phyloP scores from a whole-genome alignment of 306 rosid species.

The Dicorynia guianensis region DNA sequence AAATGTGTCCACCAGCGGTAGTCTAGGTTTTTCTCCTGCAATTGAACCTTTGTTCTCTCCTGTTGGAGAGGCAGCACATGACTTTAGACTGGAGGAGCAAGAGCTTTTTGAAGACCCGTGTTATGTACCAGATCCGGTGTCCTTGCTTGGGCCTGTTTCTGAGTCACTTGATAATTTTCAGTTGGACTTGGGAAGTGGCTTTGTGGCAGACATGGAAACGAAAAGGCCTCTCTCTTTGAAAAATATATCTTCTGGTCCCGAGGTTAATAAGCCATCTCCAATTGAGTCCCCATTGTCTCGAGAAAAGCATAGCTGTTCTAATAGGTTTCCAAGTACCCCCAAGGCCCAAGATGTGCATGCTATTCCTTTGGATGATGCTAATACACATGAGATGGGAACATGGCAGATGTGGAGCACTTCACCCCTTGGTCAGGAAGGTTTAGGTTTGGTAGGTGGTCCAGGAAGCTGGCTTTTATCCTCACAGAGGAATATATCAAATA shows the following conservation, averaged over 20 bases:
- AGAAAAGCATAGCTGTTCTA: constrained; percentile 73
- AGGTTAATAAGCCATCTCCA: constrained; percentile 84
- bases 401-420: constrained; percentile 98
- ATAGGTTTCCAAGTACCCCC: constrained; percentile 57
- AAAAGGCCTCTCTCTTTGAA: constrained; percentile 65
- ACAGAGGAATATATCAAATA: constrained; percentile 66
- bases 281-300: constrained; percentile 93
- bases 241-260: constrained; percentile 65
- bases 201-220: constrained; percentile 59
- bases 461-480: constrained; percentile 82
- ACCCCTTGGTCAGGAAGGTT: constrained; percentile 94
- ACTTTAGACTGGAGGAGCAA: constrained; percentile 72
- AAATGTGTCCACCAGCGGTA: constrained; percentile 57
- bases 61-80: constrained; percentile 61
- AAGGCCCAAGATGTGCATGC: constrained; percentile 58
- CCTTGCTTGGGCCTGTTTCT: constrained; percentile 95
- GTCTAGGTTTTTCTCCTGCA: constrained; percentile 89
- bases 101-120: constrained; percentile 98
- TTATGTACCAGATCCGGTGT: constrained; percentile 84
- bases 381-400: constrained; percentile 72
- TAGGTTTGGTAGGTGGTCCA: constrained; percentile 84
- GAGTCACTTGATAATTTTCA: constrained; percentile 96
- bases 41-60: constrained; percentile 76
- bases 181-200: constrained; percentile 73
- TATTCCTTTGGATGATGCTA: constrained; percentile 59